Evolutionary conservation across 2,329 filamentous ascomycete species (phyloP), one percentile per base, ranked within the genome.

Genomic region (Xylaria hypoxylon): DNA sequence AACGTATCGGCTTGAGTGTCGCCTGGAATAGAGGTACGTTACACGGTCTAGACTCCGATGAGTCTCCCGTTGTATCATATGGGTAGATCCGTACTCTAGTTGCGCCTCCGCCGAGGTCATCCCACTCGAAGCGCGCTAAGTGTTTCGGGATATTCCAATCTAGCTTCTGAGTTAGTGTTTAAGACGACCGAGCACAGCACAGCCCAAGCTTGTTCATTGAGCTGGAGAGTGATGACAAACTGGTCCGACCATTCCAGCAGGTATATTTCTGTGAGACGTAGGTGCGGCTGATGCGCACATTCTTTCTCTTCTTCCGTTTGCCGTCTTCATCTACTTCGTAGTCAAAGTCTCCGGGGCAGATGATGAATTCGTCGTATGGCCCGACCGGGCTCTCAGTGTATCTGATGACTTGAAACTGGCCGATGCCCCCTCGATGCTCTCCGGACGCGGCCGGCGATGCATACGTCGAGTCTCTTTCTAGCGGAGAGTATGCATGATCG

Each of bases 71-170:
- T 0, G 73, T 78, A 71, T 84, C 81, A 66, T 82, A 76, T 2
- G 83, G 83, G 69, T 78, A 83, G 33, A 86, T 81, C 44, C 81
- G 77, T 64, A 85, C 79, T 7, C 73, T 76, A 19, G 77, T 79
- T 33, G 78, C 75, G 35, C 78, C 78, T 64, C 80, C 74, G 5
- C 77, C 64, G 38, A 77, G 68, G 19, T 78, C 71, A 15, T 76
- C 74, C 79, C 83, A 87, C 15, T 80, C 79, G 71, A 87, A 87
- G 11, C 77, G 77, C 40, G 85, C 85, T 15, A 87, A 79, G 62
- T 87, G 84, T 70, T 87, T 87, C 13, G 85, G 84, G 33, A 85
- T 82, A 70, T 85, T 86, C 85, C 84, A 87, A 67, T 86, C 83
- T 84, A 50, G 33, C 35, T 15, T 11, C 24, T 24, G n/a, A 8